Evolutionary conservation across 208 protist species (phyloP).

Genomic region (Trypanosoma cruzi): DNA sequence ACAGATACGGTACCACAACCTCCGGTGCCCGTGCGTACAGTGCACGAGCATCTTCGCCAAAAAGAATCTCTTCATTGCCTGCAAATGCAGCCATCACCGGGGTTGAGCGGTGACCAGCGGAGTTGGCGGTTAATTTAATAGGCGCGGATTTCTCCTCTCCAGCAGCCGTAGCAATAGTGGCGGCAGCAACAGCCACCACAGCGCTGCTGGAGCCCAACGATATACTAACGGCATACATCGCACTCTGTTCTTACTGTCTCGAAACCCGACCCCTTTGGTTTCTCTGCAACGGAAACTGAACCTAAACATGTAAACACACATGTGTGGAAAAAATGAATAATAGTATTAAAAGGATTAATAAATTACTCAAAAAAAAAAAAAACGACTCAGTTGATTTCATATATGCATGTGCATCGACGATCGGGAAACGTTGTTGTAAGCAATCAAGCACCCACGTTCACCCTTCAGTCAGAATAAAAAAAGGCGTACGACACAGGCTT

Average conservation of each 20-base stretch:
- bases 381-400: no score
- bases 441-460: no score
- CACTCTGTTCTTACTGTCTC: background rate
- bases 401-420: background rate
- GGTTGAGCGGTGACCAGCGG: conserved; percentile 77
- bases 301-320: background rate
- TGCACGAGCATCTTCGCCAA: conserved; percentile 76
- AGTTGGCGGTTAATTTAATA: conserved; percentile 76
- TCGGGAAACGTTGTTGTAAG: background rate
- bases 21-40: conserved; percentile 69
- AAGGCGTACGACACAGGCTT: no score
- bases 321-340: background rate
- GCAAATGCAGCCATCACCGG: conserved; percentile 63
- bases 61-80: conserved; percentile 72
- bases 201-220: conserved; percentile 80
- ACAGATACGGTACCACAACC: conserved; percentile 81
- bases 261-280: background rate
- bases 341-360: conserved; percentile 1
- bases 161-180: conserved; percentile 1
- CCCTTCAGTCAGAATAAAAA: no score
- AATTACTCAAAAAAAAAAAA: background rate
- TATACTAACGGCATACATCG: conserved; percentile 83
- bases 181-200: conserved; percentile 65
- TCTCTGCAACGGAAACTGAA: background rate
- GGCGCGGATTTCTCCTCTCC: conserved; percentile 24